These are phyloP conservation scores for Pezicula carpinea DNA, from an alignment of 2,329 filamentous ascomycete species.

Conservation along the genomic window DNA sequence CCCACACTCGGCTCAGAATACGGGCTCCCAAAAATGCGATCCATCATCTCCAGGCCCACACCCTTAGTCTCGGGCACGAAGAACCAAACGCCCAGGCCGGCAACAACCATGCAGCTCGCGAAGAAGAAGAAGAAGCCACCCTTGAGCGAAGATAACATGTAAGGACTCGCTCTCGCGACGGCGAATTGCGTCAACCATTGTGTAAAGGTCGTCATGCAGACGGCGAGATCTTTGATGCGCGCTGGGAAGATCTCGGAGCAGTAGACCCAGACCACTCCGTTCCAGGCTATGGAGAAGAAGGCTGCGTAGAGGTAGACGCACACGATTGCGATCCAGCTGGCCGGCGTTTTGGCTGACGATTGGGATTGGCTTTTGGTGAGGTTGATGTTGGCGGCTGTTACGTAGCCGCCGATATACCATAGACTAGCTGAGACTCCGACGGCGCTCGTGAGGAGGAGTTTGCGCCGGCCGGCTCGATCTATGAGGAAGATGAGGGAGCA, in stretches of 20 bases:
- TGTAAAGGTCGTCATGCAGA: slow-evolving; percentile 14
- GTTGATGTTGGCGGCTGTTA: slow-evolving; percentile 16
- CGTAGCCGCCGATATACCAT: slow-evolving; percentile 23
- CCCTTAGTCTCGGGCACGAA: slow-evolving; percentile 72
- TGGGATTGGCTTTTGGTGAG: background rate
- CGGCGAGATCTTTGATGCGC: slow-evolving; percentile 18
- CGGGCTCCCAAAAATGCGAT: slow-evolving; percentile 32
- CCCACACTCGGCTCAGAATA: slow-evolving; percentile 5
- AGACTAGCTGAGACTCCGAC: slow-evolving; percentile 12
- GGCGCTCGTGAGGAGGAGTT: slow-evolving; percentile 27
- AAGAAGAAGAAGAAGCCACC: slow-evolving; percentile 39
- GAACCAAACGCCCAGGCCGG: slow-evolving; percentile 63
- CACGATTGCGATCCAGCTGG: slow-evolving; percentile 18
- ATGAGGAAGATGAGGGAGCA: slow-evolving; percentile 53
- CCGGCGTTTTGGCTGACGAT: slow-evolving; percentile 7
- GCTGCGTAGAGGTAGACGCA: slow-evolving; percentile 21
- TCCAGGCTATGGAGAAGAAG: slow-evolving; percentile 25
- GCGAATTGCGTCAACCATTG: slow-evolving; percentile 20
- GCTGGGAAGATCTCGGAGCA: slow-evolving; percentile 23
- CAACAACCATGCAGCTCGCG: slow-evolving; percentile 61
- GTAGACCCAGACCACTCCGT: slow-evolving; percentile 25
- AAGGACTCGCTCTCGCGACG: slow-evolving; percentile 15
- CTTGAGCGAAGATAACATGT: slow-evolving; percentile 13
- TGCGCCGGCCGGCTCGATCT: slow-evolving; percentile 53
- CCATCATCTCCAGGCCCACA: slow-evolving; percentile 71